phyloP scores from a whole-genome alignment of 2,329 filamentous ascomycete genomes.

The Cordyceps cicadae region DNA sequence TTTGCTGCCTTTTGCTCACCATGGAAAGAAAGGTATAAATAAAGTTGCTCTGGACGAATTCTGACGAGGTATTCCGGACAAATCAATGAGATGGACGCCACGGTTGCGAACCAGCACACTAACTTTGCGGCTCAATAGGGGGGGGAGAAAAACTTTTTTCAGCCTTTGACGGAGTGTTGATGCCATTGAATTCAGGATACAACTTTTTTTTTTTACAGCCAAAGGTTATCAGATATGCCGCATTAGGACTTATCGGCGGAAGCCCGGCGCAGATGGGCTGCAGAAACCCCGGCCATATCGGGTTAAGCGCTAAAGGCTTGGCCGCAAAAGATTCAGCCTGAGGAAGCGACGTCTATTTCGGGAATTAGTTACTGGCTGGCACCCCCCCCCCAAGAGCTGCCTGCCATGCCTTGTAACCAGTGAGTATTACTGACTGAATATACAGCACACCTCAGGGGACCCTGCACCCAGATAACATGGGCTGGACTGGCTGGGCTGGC shows the following conservation, averaged over 20 bases:
- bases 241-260: slow-evolving; percentile 11
- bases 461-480: background rate
- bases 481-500: background rate
- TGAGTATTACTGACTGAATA: too few species aligned
- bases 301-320: slow-evolving; percentile 10
- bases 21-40: background rate
- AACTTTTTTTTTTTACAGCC: slow-evolving; percentile 1
- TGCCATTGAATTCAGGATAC: slow-evolving; percentile 12
- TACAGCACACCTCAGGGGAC: background rate
- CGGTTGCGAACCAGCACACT: background rate
- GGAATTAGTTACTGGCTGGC: background rate
- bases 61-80: background rate
- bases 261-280: slow-evolving; percentile 6
- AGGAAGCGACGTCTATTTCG: slow-evolving; percentile 10
- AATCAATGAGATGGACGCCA: background rate
- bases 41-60: background rate
- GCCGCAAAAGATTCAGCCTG: slow-evolving; percentile 8
- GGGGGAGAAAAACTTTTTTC: slow-evolving; percentile 3
- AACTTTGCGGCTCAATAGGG: background rate
- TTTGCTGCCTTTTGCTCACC: background rate
- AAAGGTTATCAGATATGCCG: slow-evolving; percentile 11
- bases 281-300: slow-evolving; percentile 4
- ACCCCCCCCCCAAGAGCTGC: background rate
- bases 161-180: background rate
- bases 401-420: background rate